Evolutionary conservation across 2,329 filamentous ascomycete genomes (phyloP).

Genomic region (Podosphaera aphanis): DNA sequence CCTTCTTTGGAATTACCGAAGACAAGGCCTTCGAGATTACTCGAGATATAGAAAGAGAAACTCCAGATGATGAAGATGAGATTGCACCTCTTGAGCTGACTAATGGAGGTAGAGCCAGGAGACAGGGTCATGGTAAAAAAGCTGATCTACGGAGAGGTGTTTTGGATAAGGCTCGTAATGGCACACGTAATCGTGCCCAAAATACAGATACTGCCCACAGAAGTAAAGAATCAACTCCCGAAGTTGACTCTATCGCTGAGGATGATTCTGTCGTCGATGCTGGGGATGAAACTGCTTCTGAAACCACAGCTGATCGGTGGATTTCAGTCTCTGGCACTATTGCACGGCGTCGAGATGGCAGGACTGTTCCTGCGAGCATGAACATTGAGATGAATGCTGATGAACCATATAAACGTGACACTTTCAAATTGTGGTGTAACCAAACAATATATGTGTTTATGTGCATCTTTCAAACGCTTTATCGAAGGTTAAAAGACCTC

Average conservation of each 20-base stretch:
- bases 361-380: slow-evolving; percentile 22
- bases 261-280: slow-evolving; percentile 45
- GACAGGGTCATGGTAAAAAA: slow-evolving; percentile 42
- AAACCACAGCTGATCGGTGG: slow-evolving; percentile 41
- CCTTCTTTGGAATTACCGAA: slow-evolving; percentile 54
- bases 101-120: slow-evolving; percentile 37
- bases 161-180: slow-evolving; percentile 52
- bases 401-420: slow-evolving; percentile 55
- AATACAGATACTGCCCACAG: slow-evolving; percentile 63
- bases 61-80: slow-evolving; percentile 51
- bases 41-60: slow-evolving; percentile 43
- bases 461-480: slow-evolving; percentile 77
- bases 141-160: slow-evolving; percentile 66
- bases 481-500: slow-evolving; percentile 59
- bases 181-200: slow-evolving; percentile 43
- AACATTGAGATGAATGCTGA: slow-evolving; percentile 49
- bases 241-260: slow-evolving; percentile 52
- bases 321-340: slow-evolving; percentile 36
- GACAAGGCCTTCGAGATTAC: slow-evolving; percentile 44
- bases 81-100: slow-evolving; percentile 42
- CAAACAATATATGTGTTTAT: slow-evolving; percentile 86
- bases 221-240: slow-evolving; percentile 77
- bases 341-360: slow-evolving; percentile 1
- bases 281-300: slow-evolving; percentile 33
- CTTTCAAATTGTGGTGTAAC: slow-evolving; percentile 81